phyloP scores from a whole-genome alignment of 1,139 yeast species.

The Geotrichum europaeum region DNA sequence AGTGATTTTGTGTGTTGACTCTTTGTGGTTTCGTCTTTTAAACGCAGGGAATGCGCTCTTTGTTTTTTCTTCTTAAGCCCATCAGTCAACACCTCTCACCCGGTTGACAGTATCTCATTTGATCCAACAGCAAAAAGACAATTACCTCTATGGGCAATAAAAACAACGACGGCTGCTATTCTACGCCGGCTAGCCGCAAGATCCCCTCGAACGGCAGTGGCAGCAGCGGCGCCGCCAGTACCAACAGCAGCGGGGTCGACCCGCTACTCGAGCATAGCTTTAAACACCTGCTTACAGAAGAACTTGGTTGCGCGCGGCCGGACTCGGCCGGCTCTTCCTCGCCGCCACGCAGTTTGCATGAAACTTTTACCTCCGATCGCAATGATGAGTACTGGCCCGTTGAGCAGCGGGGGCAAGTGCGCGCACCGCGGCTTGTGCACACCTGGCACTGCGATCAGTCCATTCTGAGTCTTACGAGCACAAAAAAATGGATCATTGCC shows the following conservation, averaged over 20 bases:
- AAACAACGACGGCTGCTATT: background rate
- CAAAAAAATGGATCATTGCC: slow-evolving; percentile 61
- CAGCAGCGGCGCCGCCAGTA: background rate
- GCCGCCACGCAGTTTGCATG: background rate
- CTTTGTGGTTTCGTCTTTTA: background rate
- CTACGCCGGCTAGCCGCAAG: slow-evolving; percentile 1
- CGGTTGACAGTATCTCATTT: background rate
- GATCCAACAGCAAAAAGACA: background rate
- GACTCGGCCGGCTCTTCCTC: background rate
- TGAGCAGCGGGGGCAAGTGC: background rate
- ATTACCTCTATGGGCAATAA: background rate
- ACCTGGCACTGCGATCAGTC: slow-evolving; percentile 72
- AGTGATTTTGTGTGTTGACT: background rate
- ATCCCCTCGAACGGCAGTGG: background rate
- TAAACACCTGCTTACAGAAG: slow-evolving; percentile 2
- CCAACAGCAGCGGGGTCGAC: background rate
- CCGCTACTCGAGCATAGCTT: background rate
- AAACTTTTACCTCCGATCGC: background rate
- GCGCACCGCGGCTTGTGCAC: slow-evolving; percentile 36
- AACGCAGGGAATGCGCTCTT: background rate
- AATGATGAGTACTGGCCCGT: slow-evolving; percentile 11
- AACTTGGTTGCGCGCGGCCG: slow-evolving; percentile 6
- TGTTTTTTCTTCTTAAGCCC: background rate
- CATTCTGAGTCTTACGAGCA: slow-evolving; percentile 69
- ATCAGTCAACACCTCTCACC: background rate